Evolutionary conservation across 441 rosid genomes (phyloP), one percentile per base, ranked within the genome.

Genomic region (Aquilaria agallochum): DNA sequence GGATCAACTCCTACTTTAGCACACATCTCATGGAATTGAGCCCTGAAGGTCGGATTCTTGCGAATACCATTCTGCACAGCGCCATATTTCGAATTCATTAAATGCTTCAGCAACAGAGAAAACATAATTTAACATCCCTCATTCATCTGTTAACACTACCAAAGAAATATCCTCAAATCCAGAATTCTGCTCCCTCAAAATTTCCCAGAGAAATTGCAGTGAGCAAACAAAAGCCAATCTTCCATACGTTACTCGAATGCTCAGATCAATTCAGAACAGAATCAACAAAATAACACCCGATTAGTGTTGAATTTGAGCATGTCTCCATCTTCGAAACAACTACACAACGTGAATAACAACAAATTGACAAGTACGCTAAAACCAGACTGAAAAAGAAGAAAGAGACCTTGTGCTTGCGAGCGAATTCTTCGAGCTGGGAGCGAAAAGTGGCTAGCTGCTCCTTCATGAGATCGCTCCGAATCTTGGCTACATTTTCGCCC

Each of bases 1-100:
- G 97, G 97, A 83, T 93, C 98, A 61, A 93, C 98, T 66, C 96
- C 98, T 12, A 90, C 88, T 71, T 90, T 90, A 64, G 98, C 95
- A 66, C 98, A 93, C 96, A 90, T 93, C 68, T 90, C 97, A 51
- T 93, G 96, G 65, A 93, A 93, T 58, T 93, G 98, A 2, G 91
- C 79, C 66, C 98, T 83, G 73, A 90, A 90, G 40, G 92, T 84
- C 0, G 95, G 97, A 63, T 90, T 90, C 78, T 93, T 93, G 54
- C 88, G 80, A 59, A 88, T 90, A 63, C 88, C 97, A 81, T 83
- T 90, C 97, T 88, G 84, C 84, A 78, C 54, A 65, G 65, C 55
- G 12, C 55, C 63, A 42, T 13, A 64, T 5, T 7, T 20, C 27
- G 7, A 36, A 36, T 36, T 36, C 42, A 7, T 36, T 36, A 36